Base-by-base conservation (phyloP, 2,329 filamentous ascomycete species). In the Elsinoe fawcettii region DNA sequence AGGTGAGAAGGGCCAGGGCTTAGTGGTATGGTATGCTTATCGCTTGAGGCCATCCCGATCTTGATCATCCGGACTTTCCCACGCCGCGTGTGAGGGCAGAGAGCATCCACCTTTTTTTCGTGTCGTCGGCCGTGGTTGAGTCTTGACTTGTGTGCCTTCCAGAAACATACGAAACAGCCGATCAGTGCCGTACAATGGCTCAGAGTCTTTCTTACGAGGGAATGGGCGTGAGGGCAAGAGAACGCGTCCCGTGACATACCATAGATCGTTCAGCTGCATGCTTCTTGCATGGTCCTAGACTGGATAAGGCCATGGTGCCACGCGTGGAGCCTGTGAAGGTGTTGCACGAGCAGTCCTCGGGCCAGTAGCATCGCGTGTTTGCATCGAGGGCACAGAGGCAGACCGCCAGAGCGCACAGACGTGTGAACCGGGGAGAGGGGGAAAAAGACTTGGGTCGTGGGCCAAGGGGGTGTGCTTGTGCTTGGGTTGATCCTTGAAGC, bases 131-230 rank as follows among this genome's bases (percentile, higher is more conserved):
- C 30, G 16, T 34, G 49, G 30, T 37, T 16, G 30, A 39, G 14
- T 34, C 3, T 37, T 7, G 44, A 34, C 25, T n/a, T 34, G 32
- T 30, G 18, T 53, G 49, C 49, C 49, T 53, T 53, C 49, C 49
- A 53, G 49, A 53, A 53, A n/a, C 49, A 53, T 23, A 39, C 49
- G 49, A 39, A 53, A 53, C 49, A 53, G 49, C 49, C 49, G 49
- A 39, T 39, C 49, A 37, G 14, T 53, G 49, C 49, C 49, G 30
- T 39, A 30, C 6, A 14, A n/a, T 53, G 49, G 49, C 34, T 37
- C 34, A n/a, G n/a, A n/a, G n/a, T n/a, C n/a, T n/a, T n/a, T 37
- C 34, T 37, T 37, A n/a, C 32, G 25, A 25, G 5, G 41, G 41
- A 23, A 36, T 37, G 30, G n/a, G 32, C 44, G 14, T 12, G 46